Percentiles rank a stretch among this genome's conserved stretches.
Evolutionary conservation across 1,139 yeast species (phyloP).

Genomic region (Yamadazyma triangularis): DNA sequence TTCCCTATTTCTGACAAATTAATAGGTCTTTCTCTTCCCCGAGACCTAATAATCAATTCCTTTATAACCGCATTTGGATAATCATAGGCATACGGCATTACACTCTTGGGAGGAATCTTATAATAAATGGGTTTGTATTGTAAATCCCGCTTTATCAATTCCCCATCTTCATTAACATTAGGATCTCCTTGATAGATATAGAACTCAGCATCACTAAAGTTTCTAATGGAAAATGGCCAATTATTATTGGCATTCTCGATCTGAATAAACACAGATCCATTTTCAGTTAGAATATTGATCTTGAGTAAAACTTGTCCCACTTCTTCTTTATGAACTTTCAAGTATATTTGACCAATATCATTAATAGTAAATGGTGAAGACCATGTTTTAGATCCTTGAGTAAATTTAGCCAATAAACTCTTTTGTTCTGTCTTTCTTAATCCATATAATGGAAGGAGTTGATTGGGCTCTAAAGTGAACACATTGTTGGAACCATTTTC

Average conservation of each 20-base stretch:
- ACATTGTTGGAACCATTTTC: constrained; percentile 63
- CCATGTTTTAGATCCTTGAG: constrained; percentile 64
- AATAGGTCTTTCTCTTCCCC: constrained; percentile 71
- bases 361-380: constrained; percentile 83
- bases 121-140: constrained; percentile 73
- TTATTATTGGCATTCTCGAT: constrained; percentile 65
- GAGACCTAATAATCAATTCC: constrained; percentile 69
- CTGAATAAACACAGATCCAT: constrained; percentile 76
- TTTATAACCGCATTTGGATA: constrained; percentile 87
- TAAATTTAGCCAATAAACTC: constrained; percentile 55
- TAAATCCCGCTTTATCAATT: constrained; percentile 41
- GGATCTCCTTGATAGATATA: constrained; percentile 86
- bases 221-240: constrained; percentile 94
- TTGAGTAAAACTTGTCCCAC: constrained; percentile 67
- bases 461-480: constrained; percentile 42
- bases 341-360: constrained; percentile 76
- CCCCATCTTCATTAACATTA: constrained; percentile 68
- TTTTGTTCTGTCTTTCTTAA: constrained; percentile 47
- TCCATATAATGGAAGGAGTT: constrained; percentile 61
- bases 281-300: constrained; percentile 70
- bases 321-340: constrained; percentile 62
- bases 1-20: constrained; percentile 93
- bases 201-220: constrained; percentile 82
- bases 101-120: constrained; percentile 81
- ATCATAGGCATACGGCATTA: constrained; percentile 99